A percentile compares a stretch with the other conserved stretches of the same genome.
Conservation (phyloP, 2,329 filamentous ascomycete genomes). For the Pyrenochaeta sp. region DNA sequence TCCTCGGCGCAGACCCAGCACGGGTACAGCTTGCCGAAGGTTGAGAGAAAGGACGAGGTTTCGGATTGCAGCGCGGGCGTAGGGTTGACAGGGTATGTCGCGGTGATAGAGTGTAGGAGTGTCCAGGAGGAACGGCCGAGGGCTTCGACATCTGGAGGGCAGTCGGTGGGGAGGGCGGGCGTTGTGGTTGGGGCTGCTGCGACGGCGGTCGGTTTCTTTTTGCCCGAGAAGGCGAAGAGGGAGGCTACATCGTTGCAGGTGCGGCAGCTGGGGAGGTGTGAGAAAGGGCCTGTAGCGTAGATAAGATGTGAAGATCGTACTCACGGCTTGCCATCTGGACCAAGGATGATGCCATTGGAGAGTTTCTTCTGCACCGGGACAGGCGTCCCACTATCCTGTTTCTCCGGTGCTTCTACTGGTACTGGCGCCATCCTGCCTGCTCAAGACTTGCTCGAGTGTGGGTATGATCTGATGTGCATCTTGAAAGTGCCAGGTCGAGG, state of each 20-base stretch:
- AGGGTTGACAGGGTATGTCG: conserved; percentile 78
- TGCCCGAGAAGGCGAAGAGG: conserved; percentile 65
- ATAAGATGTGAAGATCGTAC: conserved; percentile 44
- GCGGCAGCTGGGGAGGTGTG: conserved; percentile 64
- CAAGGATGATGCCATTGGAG: conserved; percentile 76
- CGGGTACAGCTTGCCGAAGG: conserved; percentile 88
- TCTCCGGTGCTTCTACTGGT: conserved; percentile 29
- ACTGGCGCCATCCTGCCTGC: conserved; percentile 29
- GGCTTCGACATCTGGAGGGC: conserved; percentile 86
- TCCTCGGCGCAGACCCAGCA: conserved; percentile 96
- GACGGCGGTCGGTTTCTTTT: conserved; percentile 34
- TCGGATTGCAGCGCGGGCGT: conserved; percentile 74
- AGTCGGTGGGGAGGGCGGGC: conserved; percentile 65
- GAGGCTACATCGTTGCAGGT: conserved; percentile 69
- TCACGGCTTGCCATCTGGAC: conserved; percentile 85
- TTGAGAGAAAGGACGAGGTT: conserved; percentile 76
- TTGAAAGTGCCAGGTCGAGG: too few species aligned
- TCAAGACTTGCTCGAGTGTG: not conserved
- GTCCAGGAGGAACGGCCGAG: conserved; percentile 93
- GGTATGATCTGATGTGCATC: conserved; percentile 2
- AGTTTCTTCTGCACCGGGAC: conserved; percentile 63
- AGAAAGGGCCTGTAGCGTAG: too few species aligned
- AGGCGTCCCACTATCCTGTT: conserved; percentile 35
- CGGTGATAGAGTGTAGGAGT: conserved; percentile 88
- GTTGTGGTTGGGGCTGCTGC: conserved; percentile 45